Conservation (phyloP, 371 early-diverging fungal species). For the Circinella minor region DNA sequence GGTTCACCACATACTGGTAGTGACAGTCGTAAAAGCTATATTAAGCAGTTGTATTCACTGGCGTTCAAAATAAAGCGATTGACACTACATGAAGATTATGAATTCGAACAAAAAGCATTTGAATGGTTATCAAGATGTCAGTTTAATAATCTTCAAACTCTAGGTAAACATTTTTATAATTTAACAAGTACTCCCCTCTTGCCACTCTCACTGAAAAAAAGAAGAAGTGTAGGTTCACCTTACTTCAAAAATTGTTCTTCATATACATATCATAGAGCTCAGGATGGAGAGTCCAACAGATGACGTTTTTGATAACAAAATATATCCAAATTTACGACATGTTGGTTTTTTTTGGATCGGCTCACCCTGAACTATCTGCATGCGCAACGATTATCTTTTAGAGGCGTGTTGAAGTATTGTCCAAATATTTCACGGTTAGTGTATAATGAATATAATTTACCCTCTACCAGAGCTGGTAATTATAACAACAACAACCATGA, state of each 20-base stretch:
- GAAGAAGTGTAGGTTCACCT: no score
- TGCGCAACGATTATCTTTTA: background rate
- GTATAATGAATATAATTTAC: background rate
- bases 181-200: no score
- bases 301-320: no score
- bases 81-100: background rate
- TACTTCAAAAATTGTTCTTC: no score
- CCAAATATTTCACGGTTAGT: background rate
- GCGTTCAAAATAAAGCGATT: background rate
- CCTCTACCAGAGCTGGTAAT: background rate
- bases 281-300: no score
- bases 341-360: background rate
- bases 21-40: no score
- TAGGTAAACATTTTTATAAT: background rate
- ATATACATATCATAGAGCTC: no score
- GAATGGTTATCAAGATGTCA: background rate
- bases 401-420: background rate
- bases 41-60: no score
- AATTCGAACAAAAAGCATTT: background rate
- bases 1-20: no score
- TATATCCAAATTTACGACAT: background rate
- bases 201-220: no score
- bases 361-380: background rate
- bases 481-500: no score
- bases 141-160: background rate